Evolutionary conservation across 1,284 basidiomycete species (phyloP).

Genomic region (Apiotrichum domesticum): DNA sequence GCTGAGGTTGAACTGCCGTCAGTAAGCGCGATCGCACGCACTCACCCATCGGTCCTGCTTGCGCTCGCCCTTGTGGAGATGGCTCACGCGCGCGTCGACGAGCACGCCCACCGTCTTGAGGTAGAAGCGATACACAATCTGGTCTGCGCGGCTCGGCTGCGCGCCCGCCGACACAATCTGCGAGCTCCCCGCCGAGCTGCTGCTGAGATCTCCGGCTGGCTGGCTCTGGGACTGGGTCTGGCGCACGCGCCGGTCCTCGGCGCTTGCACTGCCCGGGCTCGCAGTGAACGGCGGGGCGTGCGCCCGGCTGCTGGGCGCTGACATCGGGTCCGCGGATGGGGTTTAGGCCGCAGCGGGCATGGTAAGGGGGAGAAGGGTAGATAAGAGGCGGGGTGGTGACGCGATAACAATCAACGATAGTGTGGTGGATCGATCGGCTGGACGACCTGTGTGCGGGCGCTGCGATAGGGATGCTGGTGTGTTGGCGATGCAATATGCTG

Average conservation of each 20-base stretch:
- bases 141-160: conserved; percentile 29
- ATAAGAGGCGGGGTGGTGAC: too few species aligned
- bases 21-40: not conserved
- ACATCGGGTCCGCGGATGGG: not conserved
- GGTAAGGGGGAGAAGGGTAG: not conserved
- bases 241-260: not conserved
- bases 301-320: conserved; percentile 4
- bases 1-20: conserved; percentile 39
- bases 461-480: not conserved
- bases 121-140: conserved; percentile 44
- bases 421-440: not conserved
- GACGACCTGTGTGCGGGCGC: not conserved
- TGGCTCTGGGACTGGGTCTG: conserved; percentile 4
- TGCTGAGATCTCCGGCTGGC: conserved; percentile 29
- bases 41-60: conserved; percentile 47
- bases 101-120: conserved; percentile 45
- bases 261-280: not conserved
- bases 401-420: too few species aligned
- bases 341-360: conserved; percentile 1
- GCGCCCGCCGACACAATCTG: conserved; percentile 10
- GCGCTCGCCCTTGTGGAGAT: conserved; percentile 29
- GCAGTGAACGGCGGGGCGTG: not conserved
- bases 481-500: too few species aligned
- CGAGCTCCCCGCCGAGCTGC: conserved; percentile 21
- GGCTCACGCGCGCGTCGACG: conserved; percentile 40